Evolutionary conservation across 495 filamentous ascomycete genomes (phyloP), one percentile per base, ranked within the genome.

Genomic region (Neurospora sp.): DNA sequence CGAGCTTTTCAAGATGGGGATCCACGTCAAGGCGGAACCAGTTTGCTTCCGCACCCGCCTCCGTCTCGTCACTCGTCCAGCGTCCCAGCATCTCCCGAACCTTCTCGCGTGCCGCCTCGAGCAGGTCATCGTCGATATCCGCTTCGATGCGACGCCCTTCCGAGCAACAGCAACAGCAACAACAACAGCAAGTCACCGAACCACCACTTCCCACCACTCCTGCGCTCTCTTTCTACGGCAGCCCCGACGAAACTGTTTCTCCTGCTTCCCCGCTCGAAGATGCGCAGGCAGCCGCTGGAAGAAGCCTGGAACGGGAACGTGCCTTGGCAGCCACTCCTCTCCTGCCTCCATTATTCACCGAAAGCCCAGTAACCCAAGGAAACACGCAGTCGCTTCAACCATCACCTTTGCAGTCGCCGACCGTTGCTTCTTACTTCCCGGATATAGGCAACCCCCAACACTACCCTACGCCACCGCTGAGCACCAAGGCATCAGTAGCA

Each of bases 381-480:
- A 76, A 74, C 75, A 70, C 69, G 69, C 84, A 74, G 70, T 80
- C 84, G 39, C 71, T 88, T 48, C 85, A 91, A 9, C 85, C 91
- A 69, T 96, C 94, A 5, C 93, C 94, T 4, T 81, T 97, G 53
- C 92, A 96, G 77, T 97, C 94, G 0, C 93, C 94, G 0, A 91
- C 89, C n/a, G 72, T 86, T 37, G 80, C 82, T 8, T 75, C 80
- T 70, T 69, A 71, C 4, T 31, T 76, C 27, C 72, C 71, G 4
- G 81, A 84, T 5, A 74, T 79, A 8, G 44, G 76, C 3, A 71
- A 77, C 46, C 74, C 75, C 7, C 76, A 78, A 1, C 70, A 81
- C 14, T 84, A 91, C 41, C 86, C 91, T 5, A 93, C 92, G 5
- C 94, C 94, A 5, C 91, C 93, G 0, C 84, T 97, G 38, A 96